A percentile compares a stretch with the other conserved stretches of the same genome.
phyloP scores from a whole-genome alignment of 768 basidiomycete genomes.

The Nidularia sp. region DNA sequence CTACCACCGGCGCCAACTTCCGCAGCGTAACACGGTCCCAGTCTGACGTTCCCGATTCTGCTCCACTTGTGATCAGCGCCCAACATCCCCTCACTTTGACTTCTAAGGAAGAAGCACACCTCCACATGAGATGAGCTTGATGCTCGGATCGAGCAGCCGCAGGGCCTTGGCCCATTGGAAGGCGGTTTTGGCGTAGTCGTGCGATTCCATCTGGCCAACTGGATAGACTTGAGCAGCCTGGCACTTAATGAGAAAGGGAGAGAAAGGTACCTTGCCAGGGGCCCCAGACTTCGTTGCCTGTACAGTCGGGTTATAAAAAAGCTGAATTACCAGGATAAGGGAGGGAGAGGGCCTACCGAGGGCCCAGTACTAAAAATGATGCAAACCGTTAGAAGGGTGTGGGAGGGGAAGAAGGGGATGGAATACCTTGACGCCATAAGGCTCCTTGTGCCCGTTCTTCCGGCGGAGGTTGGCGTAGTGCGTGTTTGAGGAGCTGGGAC shows the following conservation, averaged over 20 bases:
- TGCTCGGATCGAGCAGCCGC: constrained; percentile 49
- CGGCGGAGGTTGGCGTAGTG: constrained; percentile 55
- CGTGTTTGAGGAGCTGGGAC: constrained; percentile 27
- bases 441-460: constrained; percentile 53
- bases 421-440: constrained; percentile 42
- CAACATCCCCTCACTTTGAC: too few relatives aligned
- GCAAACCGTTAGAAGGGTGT: not conserved
- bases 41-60: constrained; percentile 36
- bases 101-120: constrained; percentile 20
- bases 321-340: not conserved
- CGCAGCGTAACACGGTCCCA: constrained; percentile 38
- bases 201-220: constrained; percentile 53
- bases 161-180: constrained; percentile 62
- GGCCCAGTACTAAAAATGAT: constrained; percentile 25
- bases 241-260: not conserved
- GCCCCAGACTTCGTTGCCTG: constrained; percentile 57
- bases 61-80: too few relatives aligned
- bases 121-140: constrained; percentile 55
- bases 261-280: constrained; percentile 39
- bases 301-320: constrained; percentile 10
- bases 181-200: constrained; percentile 52
- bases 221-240: not conserved
- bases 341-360: constrained; percentile 14
- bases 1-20: constrained; percentile 40
- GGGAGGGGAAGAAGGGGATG: not conserved